Base-by-base conservation (phyloP, 805 yeast species). In the Nakazawaea ernobii region DNA sequence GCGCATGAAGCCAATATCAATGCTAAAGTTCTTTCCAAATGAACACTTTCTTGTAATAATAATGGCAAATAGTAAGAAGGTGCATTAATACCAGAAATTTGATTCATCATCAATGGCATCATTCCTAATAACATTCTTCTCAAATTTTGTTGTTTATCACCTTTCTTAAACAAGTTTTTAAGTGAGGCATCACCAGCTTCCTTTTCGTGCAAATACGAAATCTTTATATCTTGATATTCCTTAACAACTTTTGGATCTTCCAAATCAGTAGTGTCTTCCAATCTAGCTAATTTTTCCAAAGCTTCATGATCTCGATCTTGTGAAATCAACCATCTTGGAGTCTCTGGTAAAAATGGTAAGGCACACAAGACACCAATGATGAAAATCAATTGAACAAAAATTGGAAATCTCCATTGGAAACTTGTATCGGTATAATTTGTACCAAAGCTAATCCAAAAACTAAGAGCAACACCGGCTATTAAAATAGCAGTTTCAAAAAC, bases 81-180 rank as follows among this genome's bases (percentile, higher is more conserved):
- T 39, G 85, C 84, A 55, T 82, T 82, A 65, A 84, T 78, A 56
- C 88, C 88, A 44, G 84, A 77, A 55, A 82, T 75, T 63, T 82
- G 87, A 66, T 80, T 85, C 74, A 79, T 78, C 56, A 82, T 80
- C 64, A 82, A 86, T 20, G 84, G 67, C 13, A 84, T 78, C 4
- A 84, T 68, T 57, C 87, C 86, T 50, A 82, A 66, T 37, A 78
- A 47, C 69, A 79, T 77, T 69, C 84, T 70, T 59, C 74, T 77
- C 57, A 80, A 66, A 58, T 82, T 80, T 63, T 80, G 85, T 42
- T 80, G 71, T 59, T 79, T 79, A 28, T 45, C 48, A 15, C 71
- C 68, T 38, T 63, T 58, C 17, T 66, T 58, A 47, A 68, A 56
- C 38, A 71, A 52, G 39, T 63, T 81, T 65, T 66, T 73, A 59